Evolutionary conservation across 106 monocot genomes (phyloP), one percentile per base, ranked within the genome.

Genomic region (Ottelia alismoides): DNA sequence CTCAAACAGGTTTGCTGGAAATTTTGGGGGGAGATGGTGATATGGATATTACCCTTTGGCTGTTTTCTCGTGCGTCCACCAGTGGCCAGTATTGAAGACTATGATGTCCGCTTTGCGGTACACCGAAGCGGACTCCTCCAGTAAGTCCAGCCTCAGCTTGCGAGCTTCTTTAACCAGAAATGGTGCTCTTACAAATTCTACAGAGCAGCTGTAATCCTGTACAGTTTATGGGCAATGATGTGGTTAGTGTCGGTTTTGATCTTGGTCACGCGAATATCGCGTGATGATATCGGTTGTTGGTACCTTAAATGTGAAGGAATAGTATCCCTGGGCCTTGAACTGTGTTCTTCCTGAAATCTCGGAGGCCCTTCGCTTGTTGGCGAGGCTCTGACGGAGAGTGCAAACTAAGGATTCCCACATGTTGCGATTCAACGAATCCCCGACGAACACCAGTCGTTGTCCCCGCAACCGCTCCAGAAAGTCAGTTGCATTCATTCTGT

Each of bases 321-420:
- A 89, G 57, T 81, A 90, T 2, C 90, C 80, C 25, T 47, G 76
- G 35, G 77, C 75, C 64, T 81, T 84, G 52, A 77, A 90, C 6
- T 80, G 35, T 29, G 61, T 80, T 59, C 48, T 77, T 52, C 84
- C 80, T 28, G 77, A 74, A 30, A 47, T 73, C 52, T 84, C 90
- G 66, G 77, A 78, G 52, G 84, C 84, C 31, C 52, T 78, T 10
- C 31, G 74, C 70, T 80, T 84, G 31, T 77, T 51, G 22, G 51
- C 56, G 29, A 81, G 50, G 53, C 77, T 68, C 28, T 77, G 57
- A 2, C 72, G 84, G 25, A 90, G 84, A 59, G 75, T 84, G 60
- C 90, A 90, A 1, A 90, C 74, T 28, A 90, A 45, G 49, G 84
- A 90, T 64, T 90, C 84, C 90, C 84, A 84, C 90, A 90, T 90